Evolutionary conservation across 1,284 basidiomycete species (phyloP), one percentile per base, ranked within the genome.

Genomic region (Wolfiporia cocos): DNA sequence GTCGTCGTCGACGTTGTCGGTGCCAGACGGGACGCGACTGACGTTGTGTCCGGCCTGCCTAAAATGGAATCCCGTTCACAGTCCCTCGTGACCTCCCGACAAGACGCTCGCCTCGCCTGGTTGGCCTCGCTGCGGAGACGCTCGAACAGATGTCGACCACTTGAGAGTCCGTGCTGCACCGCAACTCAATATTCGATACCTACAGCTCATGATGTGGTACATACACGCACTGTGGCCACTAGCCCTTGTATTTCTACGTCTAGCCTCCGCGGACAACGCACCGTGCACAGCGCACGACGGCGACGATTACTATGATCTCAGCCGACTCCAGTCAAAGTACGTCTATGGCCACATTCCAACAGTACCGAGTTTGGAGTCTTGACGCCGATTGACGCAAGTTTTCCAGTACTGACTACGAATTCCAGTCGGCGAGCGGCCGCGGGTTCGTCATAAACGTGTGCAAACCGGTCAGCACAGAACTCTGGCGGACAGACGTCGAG

Each of bases 381-480:
- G 31, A 42, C 36, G 23, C 51, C 56, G 37, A 58, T 51, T 44
- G 33, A 48, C 43, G 49, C 35, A 47, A 55, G 55, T 39, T 20
- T 15, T 46, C 21, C 55, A 87, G 84, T 47, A 76, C 73, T 50
- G 83, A 87, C 58, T 82, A 84, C 52, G 60, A 70, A 42, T 61
- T 80, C 41, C 62, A 58, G 34, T 74, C 75, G 0, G 61, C 67
- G 4, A 67, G 64, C 15, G 74, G 74, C 15, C 63, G 69, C 30
- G 57, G 68, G 1, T 67, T 80, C 39, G 64, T 66, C 17, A 55
- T 89, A 12, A 87, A 86, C 51, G 70, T 83, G 0, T 89, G 85
- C 58, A 70, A 70, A 48, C 57, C 64, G 5, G 71, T 86, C 0
- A 58, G 59, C 19, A 67, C 65, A 9, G 80, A 87, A 20, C 63